These are phyloP conservation scores for Lavandula angustifolia DNA, from an alignment of 257 asterid genomes.

Conservation along the genomic window DNA sequence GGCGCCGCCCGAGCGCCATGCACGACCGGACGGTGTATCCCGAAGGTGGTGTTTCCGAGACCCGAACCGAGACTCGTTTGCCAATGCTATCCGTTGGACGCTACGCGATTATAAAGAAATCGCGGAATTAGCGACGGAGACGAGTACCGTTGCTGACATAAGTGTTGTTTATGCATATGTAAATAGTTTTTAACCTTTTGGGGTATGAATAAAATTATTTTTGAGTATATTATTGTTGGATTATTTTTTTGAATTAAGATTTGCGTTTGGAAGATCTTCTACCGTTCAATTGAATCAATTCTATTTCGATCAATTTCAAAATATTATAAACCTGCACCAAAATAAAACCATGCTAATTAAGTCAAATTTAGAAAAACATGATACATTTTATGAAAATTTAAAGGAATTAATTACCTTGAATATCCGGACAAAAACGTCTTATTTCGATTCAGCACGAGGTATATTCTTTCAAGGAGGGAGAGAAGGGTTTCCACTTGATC, in stretches of 20 bases:
- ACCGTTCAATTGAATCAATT: conserved; percentile 35
- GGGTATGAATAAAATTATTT: background rate
- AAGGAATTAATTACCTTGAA: conserved; percentile 43
- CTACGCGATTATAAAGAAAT: no score
- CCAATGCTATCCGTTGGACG: no score
- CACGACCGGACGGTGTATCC: background rate
- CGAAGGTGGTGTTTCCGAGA: background rate
- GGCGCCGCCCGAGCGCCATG: background rate
- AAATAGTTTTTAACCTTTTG: no score
- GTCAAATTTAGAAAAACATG: no score
- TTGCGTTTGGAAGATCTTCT: conserved; percentile 30
- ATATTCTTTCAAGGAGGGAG: conserved; percentile 54
- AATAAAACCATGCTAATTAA: background rate
- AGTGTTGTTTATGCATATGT: no score
- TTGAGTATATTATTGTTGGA: background rate
- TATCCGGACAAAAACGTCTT: conserved; percentile 43
- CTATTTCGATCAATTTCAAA: conserved; percentile 53
- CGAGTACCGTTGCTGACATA: no score
- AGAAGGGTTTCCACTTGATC: conserved; percentile 70
- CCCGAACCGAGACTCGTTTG: no score
- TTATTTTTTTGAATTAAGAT: conserved; percentile 1
- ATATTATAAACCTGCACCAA: conserved; percentile 56
- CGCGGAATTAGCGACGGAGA: no score
- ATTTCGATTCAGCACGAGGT: conserved; percentile 44
- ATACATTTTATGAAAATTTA: no score